These are phyloP conservation scores for Colletotrichum lupini DNA, from an alignment of 2,329 filamentous ascomycete species.

Conservation along the genomic window DNA sequence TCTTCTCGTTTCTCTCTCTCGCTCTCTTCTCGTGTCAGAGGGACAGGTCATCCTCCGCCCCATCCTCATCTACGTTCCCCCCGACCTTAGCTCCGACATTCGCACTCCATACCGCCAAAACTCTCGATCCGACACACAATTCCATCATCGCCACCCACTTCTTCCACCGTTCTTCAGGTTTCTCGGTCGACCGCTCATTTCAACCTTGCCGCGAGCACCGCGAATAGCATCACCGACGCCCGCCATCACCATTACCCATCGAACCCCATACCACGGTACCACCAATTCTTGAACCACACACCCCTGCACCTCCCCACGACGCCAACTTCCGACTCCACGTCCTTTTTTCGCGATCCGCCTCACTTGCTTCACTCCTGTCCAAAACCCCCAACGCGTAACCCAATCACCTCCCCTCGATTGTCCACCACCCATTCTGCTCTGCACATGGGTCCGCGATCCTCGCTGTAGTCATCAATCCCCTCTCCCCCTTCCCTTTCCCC, in stretches of 20 bases:
- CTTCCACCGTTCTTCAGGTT: neutral
- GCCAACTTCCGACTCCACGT: conserved; percentile 20
- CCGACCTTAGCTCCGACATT: conserved; percentile 7
- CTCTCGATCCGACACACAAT: conserved; percentile 1
- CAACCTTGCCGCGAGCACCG: neutral
- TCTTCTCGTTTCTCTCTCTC: neutral
- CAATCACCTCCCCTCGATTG: neutral
- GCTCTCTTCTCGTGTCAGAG: neutral
- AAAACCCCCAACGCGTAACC: conserved; percentile 23
- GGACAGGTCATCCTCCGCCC: conserved; percentile 6
- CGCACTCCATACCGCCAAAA: conserved; percentile 5
- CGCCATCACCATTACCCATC: neutral
- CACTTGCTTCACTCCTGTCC: conserved; percentile 17
- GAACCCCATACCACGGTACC: conserved; percentile 1
- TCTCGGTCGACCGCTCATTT: conserved; percentile 1
- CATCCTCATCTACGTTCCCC: neutral
- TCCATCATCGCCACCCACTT: conserved; percentile 23
- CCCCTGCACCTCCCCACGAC: conserved; percentile 15
- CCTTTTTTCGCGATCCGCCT: conserved; percentile 35
- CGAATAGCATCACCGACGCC: conserved; percentile 26
- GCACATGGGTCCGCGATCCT: conserved; percentile 35
- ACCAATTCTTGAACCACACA: neutral
- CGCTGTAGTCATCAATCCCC: conserved; percentile 16
- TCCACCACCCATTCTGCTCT: conserved; percentile 4
- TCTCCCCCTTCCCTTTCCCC: conserved; percentile 3